Evolutionary conservation across 2,329 filamentous ascomycete species (phyloP), one percentile per base, ranked within the genome.

Genomic region (Calycina herbarum): DNA sequence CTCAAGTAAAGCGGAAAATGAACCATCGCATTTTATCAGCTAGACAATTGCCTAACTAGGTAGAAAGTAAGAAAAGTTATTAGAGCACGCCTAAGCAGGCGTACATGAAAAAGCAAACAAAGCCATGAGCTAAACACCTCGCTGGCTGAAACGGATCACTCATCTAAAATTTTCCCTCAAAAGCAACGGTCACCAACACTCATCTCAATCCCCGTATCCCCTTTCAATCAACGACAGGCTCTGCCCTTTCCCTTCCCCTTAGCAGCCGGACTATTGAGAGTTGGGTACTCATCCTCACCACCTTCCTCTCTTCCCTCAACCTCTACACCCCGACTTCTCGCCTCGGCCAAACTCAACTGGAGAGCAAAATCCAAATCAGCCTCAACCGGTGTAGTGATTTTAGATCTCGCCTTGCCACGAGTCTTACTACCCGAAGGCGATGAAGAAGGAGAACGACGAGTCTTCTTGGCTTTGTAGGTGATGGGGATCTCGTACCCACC

Each of bases 281-380:
- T 70, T 1, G 81, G 80, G 63, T 81, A 83, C 27, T 80, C 80
- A 42, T 69, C 66, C 13, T 59, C 69, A 13, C 63, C 68, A 64
- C 67, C 68, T 57, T 64, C 68, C 24, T 59, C 64, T 17, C 66
- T 63, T 38, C 63, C 69, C 54, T 64, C 72, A 42, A 70, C 70
- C 59, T 71, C 71, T 68, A 77, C 69, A 6, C 72, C 67, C 11
- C 71, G 63, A 60, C 76, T 77, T 69, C 81, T 76, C 64, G 84
- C 81, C 67, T 88, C 85, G 54, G 84, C 82, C 69, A 89, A 78
- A 70, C 87, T 90, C 27, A 89, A 77, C 67, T 82, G 81, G 59
- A 89, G 75, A 2, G 87, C 87, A 42, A 88, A 78, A 62, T 87
- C 85, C 58, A 89, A 69, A 69, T 89, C 87, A 61, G 85, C 84